These are phyloP conservation scores for Pleurotus platypus DNA, from an alignment of 768 basidiomycete genomes.

Conservation along the genomic window DNA sequence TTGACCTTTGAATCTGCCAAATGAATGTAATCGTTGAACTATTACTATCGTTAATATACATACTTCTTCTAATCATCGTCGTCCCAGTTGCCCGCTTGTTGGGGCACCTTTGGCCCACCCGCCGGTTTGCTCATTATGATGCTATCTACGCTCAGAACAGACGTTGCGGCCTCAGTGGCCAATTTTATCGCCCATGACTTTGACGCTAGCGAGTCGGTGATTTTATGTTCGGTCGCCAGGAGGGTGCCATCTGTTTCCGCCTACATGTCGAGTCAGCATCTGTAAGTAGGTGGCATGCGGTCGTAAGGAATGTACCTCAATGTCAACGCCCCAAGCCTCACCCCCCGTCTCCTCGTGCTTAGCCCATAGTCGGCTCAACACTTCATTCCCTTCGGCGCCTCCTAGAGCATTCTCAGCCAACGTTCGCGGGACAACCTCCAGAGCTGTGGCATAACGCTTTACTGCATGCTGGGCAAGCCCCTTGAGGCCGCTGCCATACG, in stretches of 20 bases:
- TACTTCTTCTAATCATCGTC: conserved; percentile 52
- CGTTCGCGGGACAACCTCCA: conserved; percentile 91
- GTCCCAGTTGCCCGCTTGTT: conserved; percentile 87
- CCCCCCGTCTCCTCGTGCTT: conserved; percentile 80
- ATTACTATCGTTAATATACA: no score
- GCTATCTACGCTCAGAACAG: conserved; percentile 92
- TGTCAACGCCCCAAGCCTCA: conserved; percentile 79
- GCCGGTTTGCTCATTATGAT: conserved; percentile 98
- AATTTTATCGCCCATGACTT: conserved; percentile 88
- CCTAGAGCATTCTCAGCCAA: conserved; percentile 94
- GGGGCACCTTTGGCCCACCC: conserved; percentile 83
- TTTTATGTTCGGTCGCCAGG: conserved; percentile 54
- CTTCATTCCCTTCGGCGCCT: conserved; percentile 89
- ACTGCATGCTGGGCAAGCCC: conserved; percentile 94
- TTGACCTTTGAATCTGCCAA: no score
- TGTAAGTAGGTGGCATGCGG: conserved; percentile 1
- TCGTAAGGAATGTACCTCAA: conserved; percentile 58
- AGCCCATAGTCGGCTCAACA: conserved; percentile 84
- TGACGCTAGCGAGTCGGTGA: conserved; percentile 85
- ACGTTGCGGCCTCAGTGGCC: conserved; percentile 89
- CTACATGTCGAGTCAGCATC: conserved; percentile 29
- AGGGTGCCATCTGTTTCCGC: conserved; percentile 79
- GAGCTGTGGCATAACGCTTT: conserved; percentile 80
- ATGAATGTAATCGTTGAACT: no score
- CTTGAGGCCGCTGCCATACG: conserved; percentile 82